These are phyloP conservation scores for Quercus glauca DNA, from an alignment of 306 rosid genomes.

Conservation along the genomic window DNA sequence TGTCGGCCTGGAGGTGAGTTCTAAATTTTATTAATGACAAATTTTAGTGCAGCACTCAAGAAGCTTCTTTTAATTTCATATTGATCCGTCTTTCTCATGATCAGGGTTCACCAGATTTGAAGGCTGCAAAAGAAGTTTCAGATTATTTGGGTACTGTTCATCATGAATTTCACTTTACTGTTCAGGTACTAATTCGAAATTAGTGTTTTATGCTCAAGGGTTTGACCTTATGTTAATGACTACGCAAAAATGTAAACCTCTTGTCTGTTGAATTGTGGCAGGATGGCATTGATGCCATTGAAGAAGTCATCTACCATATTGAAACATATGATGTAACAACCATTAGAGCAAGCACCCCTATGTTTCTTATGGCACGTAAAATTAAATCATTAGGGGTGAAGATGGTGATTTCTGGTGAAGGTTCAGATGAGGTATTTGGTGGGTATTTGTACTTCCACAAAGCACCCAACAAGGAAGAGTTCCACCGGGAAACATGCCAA, in stretches of 20 bases:
- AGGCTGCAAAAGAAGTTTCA: slow-evolving; percentile 95
- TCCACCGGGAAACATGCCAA: slow-evolving; percentile 88
- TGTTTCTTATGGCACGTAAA: slow-evolving; percentile 95
- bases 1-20: slow-evolving; percentile 79
- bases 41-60: not conserved
- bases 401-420: slow-evolving; percentile 97
- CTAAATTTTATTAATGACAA: not conserved
- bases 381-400: slow-evolving; percentile 95
- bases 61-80: not conserved
- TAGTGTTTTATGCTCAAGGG: not conserved
- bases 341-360: slow-evolving; percentile 94
- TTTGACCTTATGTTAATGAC: not conserved
- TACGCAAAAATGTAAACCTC: not conserved
- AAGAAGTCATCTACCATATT: slow-evolving; percentile 87
- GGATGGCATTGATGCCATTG: slow-evolving; percentile 98
- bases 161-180: slow-evolving; percentile 83
- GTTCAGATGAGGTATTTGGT: slow-evolving; percentile 93
- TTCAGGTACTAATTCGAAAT: slow-evolving; percentile 55
- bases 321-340: slow-evolving; percentile 97
- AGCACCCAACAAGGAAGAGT: slow-evolving; percentile 97
- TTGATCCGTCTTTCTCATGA: slow-evolving; percentile 1
- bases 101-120: slow-evolving; percentile 97
- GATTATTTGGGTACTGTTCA: slow-evolving; percentile 87
- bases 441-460: slow-evolving; percentile 97
- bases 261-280: slow-evolving; percentile 22